Percentiles rank a stretch among this genome's conserved stretches.
Evolutionary conservation across 2,329 filamentous ascomycete species (phyloP).

Genomic region (Aspergillus sergii): DNA sequence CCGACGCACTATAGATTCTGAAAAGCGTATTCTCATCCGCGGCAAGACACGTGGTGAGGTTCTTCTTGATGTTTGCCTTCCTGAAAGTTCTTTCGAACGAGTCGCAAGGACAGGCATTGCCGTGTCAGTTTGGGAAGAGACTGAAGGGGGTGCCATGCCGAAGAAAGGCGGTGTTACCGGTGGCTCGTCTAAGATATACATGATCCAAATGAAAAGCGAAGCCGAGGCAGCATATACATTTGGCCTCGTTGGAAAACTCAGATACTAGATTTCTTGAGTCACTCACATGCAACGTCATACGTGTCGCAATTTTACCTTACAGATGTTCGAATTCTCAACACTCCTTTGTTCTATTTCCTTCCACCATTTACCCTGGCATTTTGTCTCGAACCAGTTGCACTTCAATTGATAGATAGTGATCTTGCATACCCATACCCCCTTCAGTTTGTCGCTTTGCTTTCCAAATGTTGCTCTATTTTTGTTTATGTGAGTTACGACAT

Average conservation of each 20-base stretch:
- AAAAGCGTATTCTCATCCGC: constrained; percentile 83
- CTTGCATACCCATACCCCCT: constrained; percentile 3
- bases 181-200: constrained; percentile 62
- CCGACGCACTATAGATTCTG: constrained; percentile 62
- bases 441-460: background rate
- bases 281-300: background rate
- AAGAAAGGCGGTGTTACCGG: constrained; percentile 61
- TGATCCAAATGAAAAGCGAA: constrained; percentile 64
- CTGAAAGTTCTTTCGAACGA: constrained; percentile 80
- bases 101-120: constrained; percentile 85
- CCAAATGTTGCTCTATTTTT: constrained; percentile 4
- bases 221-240: constrained; percentile 59
- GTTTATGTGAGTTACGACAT: background rate
- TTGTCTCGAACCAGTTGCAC: too few species aligned
- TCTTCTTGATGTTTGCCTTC: constrained; percentile 80
- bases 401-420: background rate
- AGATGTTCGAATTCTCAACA: background rate
- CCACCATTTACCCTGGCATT: background rate
- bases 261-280: constrained; percentile 41
- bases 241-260: constrained; percentile 55
- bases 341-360: background rate
- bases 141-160: constrained; percentile 61
- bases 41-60: constrained; percentile 68
- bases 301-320: background rate
- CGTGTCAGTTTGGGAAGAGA: constrained; percentile 83